These are phyloP conservation scores for Thalia dealbata DNA, from an alignment of 176 grass and related monocot genomes.

Conservation along the genomic window DNA sequence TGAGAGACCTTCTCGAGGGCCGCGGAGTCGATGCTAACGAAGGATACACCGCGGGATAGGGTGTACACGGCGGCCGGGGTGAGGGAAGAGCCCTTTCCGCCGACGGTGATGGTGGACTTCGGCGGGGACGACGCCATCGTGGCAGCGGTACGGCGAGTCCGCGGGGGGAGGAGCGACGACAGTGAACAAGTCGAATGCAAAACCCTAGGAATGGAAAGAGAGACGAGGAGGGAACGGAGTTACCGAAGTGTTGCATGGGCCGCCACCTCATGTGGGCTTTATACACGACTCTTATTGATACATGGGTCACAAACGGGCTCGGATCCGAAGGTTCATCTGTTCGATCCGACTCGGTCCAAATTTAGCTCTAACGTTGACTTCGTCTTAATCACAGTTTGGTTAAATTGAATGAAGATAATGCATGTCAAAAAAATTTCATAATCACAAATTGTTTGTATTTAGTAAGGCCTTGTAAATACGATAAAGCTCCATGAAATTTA, in stretches of 20 bases:
- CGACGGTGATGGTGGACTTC: constrained; percentile 35
- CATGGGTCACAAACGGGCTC: neutral
- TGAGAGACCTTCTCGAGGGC: constrained; percentile 53
- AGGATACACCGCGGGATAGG: constrained; percentile 27
- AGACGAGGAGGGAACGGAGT: neutral
- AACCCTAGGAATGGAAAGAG: neutral
- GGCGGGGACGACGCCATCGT: constrained; percentile 31
- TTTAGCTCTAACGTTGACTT: too few species aligned
- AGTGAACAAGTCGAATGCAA: neutral
- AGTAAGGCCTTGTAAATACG: too few species aligned
- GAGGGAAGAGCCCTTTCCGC: constrained; percentile 53
- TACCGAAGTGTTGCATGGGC: too few species aligned
- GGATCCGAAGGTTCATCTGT: too few species aligned
- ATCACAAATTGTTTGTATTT: too few species aligned
- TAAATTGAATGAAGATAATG: too few species aligned
- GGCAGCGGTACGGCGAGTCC: neutral
- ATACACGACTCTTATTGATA: neutral
- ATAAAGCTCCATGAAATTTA: too few species aligned
- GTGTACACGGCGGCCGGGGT: constrained; percentile 44
- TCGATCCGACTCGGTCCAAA: too few species aligned
- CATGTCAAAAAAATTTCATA: too few species aligned
- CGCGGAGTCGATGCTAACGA: constrained; percentile 47
- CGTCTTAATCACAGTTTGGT: too few species aligned
- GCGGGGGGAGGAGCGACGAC: neutral
- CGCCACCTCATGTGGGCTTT: too few species aligned